Evolutionary conservation across 768 basidiomycete genomes (phyloP).

Genomic region (Chalciporus chontae): DNA sequence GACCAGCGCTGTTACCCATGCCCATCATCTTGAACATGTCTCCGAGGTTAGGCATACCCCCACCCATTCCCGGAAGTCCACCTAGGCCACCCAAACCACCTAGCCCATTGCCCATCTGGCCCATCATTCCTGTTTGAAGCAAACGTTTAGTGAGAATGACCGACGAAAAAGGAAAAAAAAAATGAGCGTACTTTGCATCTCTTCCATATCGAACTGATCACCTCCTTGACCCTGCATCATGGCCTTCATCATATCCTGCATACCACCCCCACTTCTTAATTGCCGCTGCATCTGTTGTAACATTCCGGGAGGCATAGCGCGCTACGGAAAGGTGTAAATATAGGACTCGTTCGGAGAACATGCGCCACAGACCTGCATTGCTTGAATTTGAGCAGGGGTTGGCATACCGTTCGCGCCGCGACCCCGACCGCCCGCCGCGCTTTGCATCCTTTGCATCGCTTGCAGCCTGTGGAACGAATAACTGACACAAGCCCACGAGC

Average conservation of each 20-base stretch:
- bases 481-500: constrained; percentile 5
- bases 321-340: constrained; percentile 40
- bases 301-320: constrained; percentile 94
- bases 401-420: constrained; percentile 87
- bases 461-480: constrained; percentile 52
- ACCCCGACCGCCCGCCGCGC: constrained; percentile 79
- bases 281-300: constrained; percentile 89
- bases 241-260: constrained; percentile 97
- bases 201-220: constrained; percentile 88
- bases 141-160: constrained; percentile 1
- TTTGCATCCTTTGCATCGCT: constrained; percentile 92
- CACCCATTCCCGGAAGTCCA: constrained; percentile 49
- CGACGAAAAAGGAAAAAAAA: constrained; percentile 5
- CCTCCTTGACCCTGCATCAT: constrained; percentile 96
- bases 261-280: constrained; percentile 75
- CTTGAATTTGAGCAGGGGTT: constrained; percentile 88
- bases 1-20: constrained; percentile 53
- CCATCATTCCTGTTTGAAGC: constrained; percentile 70
- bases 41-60: constrained; percentile 67
- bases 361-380: constrained; percentile 71
- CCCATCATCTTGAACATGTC: constrained; percentile 91
- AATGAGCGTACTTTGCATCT: constrained; percentile 75
- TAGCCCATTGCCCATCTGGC: constrained; percentile 67
- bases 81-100: constrained; percentile 54
- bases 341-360: neutral